Conservation (phyloP, 2,329 filamentous ascomycete genomes). For the Phialemoniopsis sp. region DNA sequence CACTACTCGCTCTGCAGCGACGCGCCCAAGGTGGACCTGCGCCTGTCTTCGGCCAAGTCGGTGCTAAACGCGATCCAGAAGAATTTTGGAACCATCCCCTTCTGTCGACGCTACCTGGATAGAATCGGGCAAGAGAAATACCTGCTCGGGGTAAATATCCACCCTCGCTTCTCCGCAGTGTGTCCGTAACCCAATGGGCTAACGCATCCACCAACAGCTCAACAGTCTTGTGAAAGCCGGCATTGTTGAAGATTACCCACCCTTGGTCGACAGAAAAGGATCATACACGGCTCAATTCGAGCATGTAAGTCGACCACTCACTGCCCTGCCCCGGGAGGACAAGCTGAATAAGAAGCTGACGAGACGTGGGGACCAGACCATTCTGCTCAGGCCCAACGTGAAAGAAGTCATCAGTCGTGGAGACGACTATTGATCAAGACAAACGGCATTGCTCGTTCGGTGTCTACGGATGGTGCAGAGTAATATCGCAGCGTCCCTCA, state of each 20-base stretch:
- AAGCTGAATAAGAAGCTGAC: too few species aligned
- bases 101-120: constrained; percentile 70
- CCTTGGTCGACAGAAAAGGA: constrained; percentile 69
- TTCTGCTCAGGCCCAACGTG: constrained; percentile 56
- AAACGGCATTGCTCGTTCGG: too few species aligned
- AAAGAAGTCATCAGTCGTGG: constrained; percentile 68
- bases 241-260: constrained; percentile 71
- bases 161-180: too few species aligned
- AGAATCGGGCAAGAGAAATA: constrained; percentile 74
- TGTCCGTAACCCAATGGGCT: constrained; percentile 13
- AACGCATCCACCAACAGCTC: constrained; percentile 37
- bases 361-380: constrained; percentile 39
- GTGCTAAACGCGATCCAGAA: constrained; percentile 71
- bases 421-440: constrained; percentile 56
- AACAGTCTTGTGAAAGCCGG: constrained; percentile 67
- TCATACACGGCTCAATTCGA: constrained; percentile 75
- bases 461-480: too few species aligned
- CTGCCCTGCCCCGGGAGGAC: neutral
- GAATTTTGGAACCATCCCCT: constrained; percentile 73
- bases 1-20: constrained; percentile 66
- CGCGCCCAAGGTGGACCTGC: constrained; percentile 59
- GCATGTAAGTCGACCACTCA: constrained; percentile 51
- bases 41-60: constrained; percentile 64
- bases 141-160: constrained; percentile 57
- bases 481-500: too few species aligned